Evolutionary conservation across 202 grass and related monocot genomes (phyloP).

Genomic region (Miscanthus sacchariflorus): DNA sequence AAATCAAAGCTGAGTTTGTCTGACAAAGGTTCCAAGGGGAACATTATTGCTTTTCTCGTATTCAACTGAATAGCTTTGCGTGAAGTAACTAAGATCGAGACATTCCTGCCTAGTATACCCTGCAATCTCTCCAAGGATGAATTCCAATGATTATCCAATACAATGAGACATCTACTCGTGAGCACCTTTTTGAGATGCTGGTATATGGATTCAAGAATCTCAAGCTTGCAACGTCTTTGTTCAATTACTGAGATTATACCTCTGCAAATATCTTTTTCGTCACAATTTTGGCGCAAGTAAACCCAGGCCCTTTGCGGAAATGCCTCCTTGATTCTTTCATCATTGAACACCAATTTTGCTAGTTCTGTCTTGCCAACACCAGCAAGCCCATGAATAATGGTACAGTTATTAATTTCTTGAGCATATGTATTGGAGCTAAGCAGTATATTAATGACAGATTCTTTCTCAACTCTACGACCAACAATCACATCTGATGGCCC

Average conservation of each 20-base stretch:
- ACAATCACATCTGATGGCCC: background rate
- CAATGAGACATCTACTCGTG: background rate
- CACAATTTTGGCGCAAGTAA: background rate
- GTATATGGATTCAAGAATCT: background rate
- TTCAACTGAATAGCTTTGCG: slow-evolving; percentile 2
- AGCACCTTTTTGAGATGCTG: slow-evolving; percentile 9
- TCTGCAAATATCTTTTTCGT: background rate
- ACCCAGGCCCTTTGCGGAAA: slow-evolving; percentile 28
- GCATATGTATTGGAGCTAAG: background rate
- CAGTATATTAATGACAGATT: slow-evolving; percentile 13
- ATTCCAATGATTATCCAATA: slow-evolving; percentile 24
- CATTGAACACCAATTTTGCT: slow-evolving; percentile 12
- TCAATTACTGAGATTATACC: background rate
- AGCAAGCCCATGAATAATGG: slow-evolving; percentile 18
- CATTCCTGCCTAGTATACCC: slow-evolving; percentile 12
- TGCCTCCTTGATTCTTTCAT: background rate
- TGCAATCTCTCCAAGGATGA: background rate
- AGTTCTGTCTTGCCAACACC: slow-evolving; percentile 26
- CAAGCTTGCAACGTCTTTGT: background rate
- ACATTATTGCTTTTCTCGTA: background rate
- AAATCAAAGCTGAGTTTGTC: background rate
- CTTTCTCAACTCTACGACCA: background rate
- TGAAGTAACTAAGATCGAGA: slow-evolving; percentile 23
- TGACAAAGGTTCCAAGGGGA: slow-evolving; percentile 9
- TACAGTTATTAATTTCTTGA: background rate